phyloP scores from a whole-genome alignment of 2,329 filamentous ascomycete species.

The Trichoderma koningiopsis region DNA sequence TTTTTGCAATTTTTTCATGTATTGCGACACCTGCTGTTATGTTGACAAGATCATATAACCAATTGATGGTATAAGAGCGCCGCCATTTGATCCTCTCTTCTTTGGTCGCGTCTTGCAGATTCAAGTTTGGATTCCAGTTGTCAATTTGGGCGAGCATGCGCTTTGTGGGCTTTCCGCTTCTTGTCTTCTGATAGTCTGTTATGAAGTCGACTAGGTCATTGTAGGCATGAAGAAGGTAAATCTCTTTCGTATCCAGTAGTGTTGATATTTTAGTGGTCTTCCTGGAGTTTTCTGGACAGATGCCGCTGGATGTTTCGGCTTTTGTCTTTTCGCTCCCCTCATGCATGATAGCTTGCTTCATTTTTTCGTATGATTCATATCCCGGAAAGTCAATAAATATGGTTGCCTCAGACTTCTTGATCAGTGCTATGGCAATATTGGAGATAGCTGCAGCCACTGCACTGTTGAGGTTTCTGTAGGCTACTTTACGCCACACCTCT shows the following conservation, averaged over 20 bases:
- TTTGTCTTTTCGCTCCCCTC: too few species aligned
- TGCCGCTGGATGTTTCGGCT: too few species aligned
- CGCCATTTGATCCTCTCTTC: slow-evolving; percentile 49
- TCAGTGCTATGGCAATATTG: slow-evolving; percentile 45
- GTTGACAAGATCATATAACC: slow-evolving; percentile 56
- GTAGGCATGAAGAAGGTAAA: slow-evolving; percentile 48
- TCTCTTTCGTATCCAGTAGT: slow-evolving; percentile 45
- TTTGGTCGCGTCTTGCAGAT: slow-evolving; percentile 43
- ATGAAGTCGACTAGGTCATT: slow-evolving; percentile 48
- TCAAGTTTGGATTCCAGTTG: slow-evolving; percentile 46
- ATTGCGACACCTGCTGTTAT: slow-evolving; percentile 45
- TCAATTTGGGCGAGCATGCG: slow-evolving; percentile 43
- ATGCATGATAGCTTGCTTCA: slow-evolving; percentile 47
- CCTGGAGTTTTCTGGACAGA: neutral
- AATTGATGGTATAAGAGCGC: slow-evolving; percentile 52
- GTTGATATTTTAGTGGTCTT: neutral
- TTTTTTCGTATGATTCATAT: slow-evolving; percentile 46
- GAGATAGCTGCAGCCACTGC: slow-evolving; percentile 49
- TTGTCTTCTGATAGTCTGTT: slow-evolving; percentile 47
- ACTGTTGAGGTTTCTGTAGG: slow-evolving; percentile 48
- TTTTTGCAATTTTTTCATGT: slow-evolving; percentile 41
- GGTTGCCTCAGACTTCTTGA: slow-evolving; percentile 41
- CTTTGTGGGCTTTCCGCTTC: slow-evolving; percentile 51
- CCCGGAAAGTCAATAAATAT: slow-evolving; percentile 52
- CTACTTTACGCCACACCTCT: slow-evolving; percentile 46